phyloP scores from a whole-genome alignment of 2,329 filamentous ascomycete genomes.

The Botrytis deweyae region DNA sequence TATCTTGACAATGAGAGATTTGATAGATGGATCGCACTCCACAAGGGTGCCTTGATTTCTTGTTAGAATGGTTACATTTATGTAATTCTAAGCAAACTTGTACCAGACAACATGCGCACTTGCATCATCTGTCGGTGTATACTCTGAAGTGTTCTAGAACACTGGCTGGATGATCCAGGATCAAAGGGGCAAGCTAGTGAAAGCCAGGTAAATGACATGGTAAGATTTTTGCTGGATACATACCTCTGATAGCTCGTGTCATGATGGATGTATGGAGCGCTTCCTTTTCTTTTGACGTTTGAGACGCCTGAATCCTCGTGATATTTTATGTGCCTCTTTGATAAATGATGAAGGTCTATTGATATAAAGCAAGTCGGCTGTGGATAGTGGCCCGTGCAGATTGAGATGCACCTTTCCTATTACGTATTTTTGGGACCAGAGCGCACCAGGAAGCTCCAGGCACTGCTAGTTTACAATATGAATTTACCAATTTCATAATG shows the following conservation, averaged over 20 bases:
- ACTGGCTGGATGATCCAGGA: not conserved
- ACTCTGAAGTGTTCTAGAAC: not conserved
- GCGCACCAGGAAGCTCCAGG: not conserved
- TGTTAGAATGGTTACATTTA: not conserved
- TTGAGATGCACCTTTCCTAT: not conserved
- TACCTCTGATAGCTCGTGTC: constrained; percentile 59
- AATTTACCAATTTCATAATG: not conserved
- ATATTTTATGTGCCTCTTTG: not conserved
- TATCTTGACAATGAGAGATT: constrained; percentile 78
- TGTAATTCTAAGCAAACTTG: too few species aligned
- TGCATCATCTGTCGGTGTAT: not conserved
- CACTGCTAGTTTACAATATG: not conserved
- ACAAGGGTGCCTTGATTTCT: constrained; percentile 62
- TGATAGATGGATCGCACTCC: constrained; percentile 83
- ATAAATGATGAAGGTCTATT: not conserved
- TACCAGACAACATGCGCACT: not conserved
- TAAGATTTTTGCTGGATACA: constrained; percentile 23
- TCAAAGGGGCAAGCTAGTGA: not conserved
- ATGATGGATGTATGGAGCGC: constrained; percentile 39
- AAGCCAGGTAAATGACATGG: not conserved
- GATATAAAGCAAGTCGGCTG: not conserved
- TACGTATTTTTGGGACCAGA: not conserved
- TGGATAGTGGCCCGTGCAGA: not conserved
- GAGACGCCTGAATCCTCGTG: not conserved
- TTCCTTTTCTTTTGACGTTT: not conserved